Base-by-base conservation (phyloP, 83 land plant genomes). In the Picea abies region DNA sequence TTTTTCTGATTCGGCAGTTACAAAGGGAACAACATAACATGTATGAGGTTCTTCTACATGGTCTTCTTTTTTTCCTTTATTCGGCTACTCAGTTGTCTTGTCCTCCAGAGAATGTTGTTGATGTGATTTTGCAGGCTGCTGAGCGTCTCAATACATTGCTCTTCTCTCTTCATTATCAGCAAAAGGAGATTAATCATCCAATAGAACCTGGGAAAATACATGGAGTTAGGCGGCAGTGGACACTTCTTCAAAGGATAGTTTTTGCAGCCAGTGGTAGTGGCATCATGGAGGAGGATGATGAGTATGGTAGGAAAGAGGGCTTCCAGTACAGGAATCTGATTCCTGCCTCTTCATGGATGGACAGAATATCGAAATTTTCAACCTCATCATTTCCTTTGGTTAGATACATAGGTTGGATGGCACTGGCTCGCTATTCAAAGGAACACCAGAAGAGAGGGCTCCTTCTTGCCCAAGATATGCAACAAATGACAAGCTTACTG, bases 391-490 rank as follows among this genome's bases (percentile, higher is more conserved):
- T 78, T 58, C 99, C 99, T 62, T 81, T 97, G 47, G 93, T 92
- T 35, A 88, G 99, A 6, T 93, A 88, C 60, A 79, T 97, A 62
- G 95, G 97, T 29, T 97, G 99, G 99, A 93, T 92, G 95, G 97
- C 93, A 22, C 82, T 97, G 37, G 89, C 98, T 22, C 86, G 82
- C 25, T 92, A 85, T 90, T 94, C 96, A 17, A 85, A 89, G 41
- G 83, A 87, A 60, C 89, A 86, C 81, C 26, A 86, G 20, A 85
- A 90, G 39, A 92, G 85, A 49, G 85, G 90, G 23, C 63, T 91
- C 35, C 90, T 91, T 80, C 91, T 97, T 76, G 89, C 89, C 4
- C 84, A 94, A 25, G 95, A 92, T 81, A 56, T 97, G 65, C 83
- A 88, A 14, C 87, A 97, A 66, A 65, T 97, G 68, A 92, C 93